Percentiles rank a stretch among this genome's conserved stretches.
These are phyloP conservation scores for Fusarium nygamai DNA, from an alignment of 2,329 filamentous ascomycete genomes.

Conservation along the genomic window DNA sequence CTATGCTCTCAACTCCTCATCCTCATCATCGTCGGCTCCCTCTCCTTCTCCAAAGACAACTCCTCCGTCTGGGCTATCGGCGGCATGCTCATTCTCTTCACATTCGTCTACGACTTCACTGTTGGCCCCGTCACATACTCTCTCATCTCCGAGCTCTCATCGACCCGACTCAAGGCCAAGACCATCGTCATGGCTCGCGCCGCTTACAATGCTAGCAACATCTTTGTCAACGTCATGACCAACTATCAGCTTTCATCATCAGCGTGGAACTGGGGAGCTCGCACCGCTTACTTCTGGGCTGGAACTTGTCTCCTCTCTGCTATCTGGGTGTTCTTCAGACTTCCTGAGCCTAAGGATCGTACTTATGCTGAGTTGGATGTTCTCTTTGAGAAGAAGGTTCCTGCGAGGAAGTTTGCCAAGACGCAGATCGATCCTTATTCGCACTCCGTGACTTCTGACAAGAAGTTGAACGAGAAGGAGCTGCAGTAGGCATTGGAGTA, in stretches of 20 bases:
- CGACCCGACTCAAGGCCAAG: conserved; percentile 63
- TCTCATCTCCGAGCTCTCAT: conserved; percentile 63
- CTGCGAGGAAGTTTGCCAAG: conserved; percentile 53
- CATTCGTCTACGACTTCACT: conserved; percentile 64
- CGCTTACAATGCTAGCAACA: conserved; percentile 57
- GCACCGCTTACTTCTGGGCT: conserved; percentile 58
- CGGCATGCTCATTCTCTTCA: conserved; percentile 61
- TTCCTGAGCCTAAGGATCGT: conserved; percentile 64
- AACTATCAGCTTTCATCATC: conserved; percentile 59
- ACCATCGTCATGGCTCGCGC: conserved; percentile 62
- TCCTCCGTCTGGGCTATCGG: conserved; percentile 55
- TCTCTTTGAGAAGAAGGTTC: conserved; percentile 52
- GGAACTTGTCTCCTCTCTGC: conserved; percentile 59
- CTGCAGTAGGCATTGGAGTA: background rate
- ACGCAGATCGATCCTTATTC: conserved; percentile 52
- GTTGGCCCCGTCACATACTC: conserved; percentile 65
- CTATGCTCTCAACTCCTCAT: conserved; percentile 52
- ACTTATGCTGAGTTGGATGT: conserved; percentile 57
- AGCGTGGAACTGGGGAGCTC: conserved; percentile 60
- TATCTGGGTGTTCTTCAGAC: conserved; percentile 60
- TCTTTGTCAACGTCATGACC: conserved; percentile 60
- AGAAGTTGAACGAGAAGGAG: conserved; percentile 20
- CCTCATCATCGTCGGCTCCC: conserved; percentile 53
- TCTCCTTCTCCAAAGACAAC: conserved; percentile 50
- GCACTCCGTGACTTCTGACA: conserved; percentile 1